Base-by-base conservation (phyloP, 140 eudicot species). In the Stevia rebaudiana region DNA sequence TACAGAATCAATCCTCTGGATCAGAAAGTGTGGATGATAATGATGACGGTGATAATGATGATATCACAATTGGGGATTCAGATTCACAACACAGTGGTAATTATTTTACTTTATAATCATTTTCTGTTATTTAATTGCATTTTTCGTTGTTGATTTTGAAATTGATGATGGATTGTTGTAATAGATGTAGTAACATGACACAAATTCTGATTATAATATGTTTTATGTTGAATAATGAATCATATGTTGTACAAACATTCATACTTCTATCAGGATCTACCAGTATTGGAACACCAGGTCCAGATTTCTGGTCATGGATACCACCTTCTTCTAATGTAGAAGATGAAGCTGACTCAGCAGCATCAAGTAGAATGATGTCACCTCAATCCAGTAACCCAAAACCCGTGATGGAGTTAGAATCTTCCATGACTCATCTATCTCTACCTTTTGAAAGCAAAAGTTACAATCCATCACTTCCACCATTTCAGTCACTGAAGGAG, bases 291-390 rank as follows among this genome's bases (percentile, higher is more conserved):
- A 75, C 95, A 46, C 98, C 98, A 9, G 98, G 98, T 69, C 96
- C 98, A 59, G 64, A 59, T 63, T 91, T 91, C 77, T 91, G 98
- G 98, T 75, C 95, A 5, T 91, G 98, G 98, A 61, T 78, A 22
- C 98, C 98, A 37, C 94, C 97, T 76, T 56, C 55, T 65, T 6
- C 35, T 12, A 62, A 41, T 22, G 9, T 42, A 3, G 53, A 37
- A 30, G 67, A 43, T 46, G 80, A 63, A 18, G 53, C 52, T 10
- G 58, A 72, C 22, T 12, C 78, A 52, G 70, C 74, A 43, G 35
- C 77, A 31, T 31, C 62, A 37, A 79, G 74, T 21, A 23, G 36
- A 53, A 51, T 72, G 46, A 28, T 69, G 19, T 81, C 80, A 62
- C 59, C 84, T 17, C 64, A 71, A 61, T 69, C 72, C 4, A 53